Evolutionary conservation across 176 grass and related monocot species (phyloP).

Genomic region (Juncus effusus): DNA sequence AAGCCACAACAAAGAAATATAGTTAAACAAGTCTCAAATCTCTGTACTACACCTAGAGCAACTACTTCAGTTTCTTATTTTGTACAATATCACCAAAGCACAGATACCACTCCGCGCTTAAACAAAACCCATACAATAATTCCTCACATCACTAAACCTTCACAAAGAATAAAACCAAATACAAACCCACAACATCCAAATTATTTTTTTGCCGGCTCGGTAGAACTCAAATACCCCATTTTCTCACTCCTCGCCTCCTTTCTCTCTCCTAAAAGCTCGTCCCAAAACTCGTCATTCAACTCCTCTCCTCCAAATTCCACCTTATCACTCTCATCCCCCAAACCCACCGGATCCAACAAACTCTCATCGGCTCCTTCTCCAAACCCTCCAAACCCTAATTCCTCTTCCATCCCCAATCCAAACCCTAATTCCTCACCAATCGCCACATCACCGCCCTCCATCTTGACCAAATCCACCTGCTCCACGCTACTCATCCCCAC

Average conservation of each 20-base stretch:
- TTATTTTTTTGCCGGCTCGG: too few relatives aligned
- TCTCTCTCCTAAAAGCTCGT: slow-evolving; percentile 56
- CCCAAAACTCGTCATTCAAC: slow-evolving; percentile 72
- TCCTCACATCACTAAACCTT: too few relatives aligned
- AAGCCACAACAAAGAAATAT: too few relatives aligned
- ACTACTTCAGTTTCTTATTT: too few relatives aligned
- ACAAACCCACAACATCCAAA: too few relatives aligned
- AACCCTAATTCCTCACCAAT: slow-evolving; percentile 12
- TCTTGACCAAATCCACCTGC: slow-evolving; percentile 20
- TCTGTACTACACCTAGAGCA: too few relatives aligned
- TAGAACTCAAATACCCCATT: slow-evolving; percentile 6
- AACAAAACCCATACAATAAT: too few relatives aligned
- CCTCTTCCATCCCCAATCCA: background rate
- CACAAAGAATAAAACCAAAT: too few relatives aligned
- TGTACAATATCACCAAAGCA: too few relatives aligned
- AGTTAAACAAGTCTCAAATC: too few relatives aligned
- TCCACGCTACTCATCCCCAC: slow-evolving; percentile 34
- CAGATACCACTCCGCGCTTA: too few relatives aligned
- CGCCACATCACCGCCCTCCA: slow-evolving; percentile 11
- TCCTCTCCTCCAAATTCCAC: slow-evolving; percentile 29
- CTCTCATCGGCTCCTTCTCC: background rate
- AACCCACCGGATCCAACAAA: slow-evolving; percentile 12
- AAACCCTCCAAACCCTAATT: background rate
- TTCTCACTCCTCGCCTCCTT: slow-evolving; percentile 29
- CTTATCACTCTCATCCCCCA: background rate